phyloP scores from a whole-genome alignment of 495 filamentous ascomycete genomes.

The Neurospora sp. region DNA sequence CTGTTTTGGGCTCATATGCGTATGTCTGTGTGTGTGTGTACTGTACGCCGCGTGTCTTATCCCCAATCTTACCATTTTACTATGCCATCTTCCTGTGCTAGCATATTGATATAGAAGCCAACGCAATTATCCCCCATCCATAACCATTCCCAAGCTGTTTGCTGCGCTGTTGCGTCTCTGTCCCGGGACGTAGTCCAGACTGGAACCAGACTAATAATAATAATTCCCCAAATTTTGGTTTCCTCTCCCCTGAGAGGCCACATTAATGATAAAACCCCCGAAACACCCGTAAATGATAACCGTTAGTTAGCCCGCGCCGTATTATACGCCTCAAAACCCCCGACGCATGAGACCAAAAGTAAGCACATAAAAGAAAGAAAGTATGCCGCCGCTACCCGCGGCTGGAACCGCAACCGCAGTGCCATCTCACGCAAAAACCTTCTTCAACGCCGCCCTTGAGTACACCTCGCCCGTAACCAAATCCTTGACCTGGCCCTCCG shows the following conservation, averaged over 20 bases:
- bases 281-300: neutral
- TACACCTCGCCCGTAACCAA: conserved; percentile 65
- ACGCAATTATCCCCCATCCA: neutral
- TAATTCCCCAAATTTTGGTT: neutral
- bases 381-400: no score
- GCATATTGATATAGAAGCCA: no score
- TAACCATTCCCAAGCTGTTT: neutral
- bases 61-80: neutral
- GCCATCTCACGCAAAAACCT: conserved; percentile 54
- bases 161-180: neutral
- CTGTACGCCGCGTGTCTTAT: neutral
- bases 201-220: neutral
- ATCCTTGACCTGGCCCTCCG: conserved; percentile 65
- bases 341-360: no score
- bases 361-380: no score
- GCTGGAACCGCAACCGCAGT: no score
- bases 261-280: neutral
- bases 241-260: neutral
- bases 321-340: neutral
- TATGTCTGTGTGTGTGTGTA: neutral
- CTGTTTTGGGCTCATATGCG: neutral
- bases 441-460: conserved; percentile 53
- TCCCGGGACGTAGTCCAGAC: neutral
- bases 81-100: no score
- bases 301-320: neutral